phyloP scores from a whole-genome alignment of 2,329 filamentous ascomycete genomes.

The Capronia americana region DNA sequence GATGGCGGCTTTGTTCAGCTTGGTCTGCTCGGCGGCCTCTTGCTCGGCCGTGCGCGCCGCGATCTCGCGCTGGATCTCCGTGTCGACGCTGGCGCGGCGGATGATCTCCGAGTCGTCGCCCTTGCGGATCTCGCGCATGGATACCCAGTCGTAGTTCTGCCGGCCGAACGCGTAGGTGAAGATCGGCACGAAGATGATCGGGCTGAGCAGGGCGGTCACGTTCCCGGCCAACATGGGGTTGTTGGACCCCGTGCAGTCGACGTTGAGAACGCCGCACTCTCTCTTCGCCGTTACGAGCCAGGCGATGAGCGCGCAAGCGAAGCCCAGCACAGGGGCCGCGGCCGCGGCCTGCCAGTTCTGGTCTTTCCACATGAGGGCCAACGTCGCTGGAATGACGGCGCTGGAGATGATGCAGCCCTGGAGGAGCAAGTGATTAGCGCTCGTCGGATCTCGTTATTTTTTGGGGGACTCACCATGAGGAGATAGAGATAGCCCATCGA shows the following conservation, averaged over 20 bases:
- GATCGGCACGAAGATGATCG: slow-evolving; percentile 74
- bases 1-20: slow-evolving; percentile 60
- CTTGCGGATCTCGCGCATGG: slow-evolving; percentile 79
- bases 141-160: slow-evolving; percentile 84
- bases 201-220: slow-evolving; percentile 79
- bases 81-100: slow-evolving; percentile 66
- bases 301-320: slow-evolving; percentile 71
- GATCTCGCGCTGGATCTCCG: slow-evolving; percentile 60
- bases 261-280: slow-evolving; percentile 70
- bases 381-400: slow-evolving; percentile 79
- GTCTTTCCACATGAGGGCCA: slow-evolving; percentile 80
- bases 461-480: slow-evolving; percentile 67
- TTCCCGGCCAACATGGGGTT: slow-evolving; percentile 63
- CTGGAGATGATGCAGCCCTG: slow-evolving; percentile 83
- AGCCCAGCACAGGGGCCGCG: slow-evolving; percentile 71
- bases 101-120: slow-evolving; percentile 79
- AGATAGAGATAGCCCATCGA: slow-evolving; percentile 83
- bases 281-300: slow-evolving; percentile 80
- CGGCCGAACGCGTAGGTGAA: slow-evolving; percentile 73
- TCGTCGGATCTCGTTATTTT: too few species aligned
- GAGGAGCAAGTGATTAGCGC: slow-evolving; percentile 7
- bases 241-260: slow-evolving; percentile 80
- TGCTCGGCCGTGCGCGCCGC: slow-evolving; percentile 46
- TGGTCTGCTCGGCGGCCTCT: slow-evolving; percentile 53
- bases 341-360: slow-evolving; percentile 79